Percentiles rank a stretch among this genome's conserved stretches.
Evolutionary conservation across 192 early-diverging fungal species (phyloP).

Genomic region (Gonapodya prolifera): DNA sequence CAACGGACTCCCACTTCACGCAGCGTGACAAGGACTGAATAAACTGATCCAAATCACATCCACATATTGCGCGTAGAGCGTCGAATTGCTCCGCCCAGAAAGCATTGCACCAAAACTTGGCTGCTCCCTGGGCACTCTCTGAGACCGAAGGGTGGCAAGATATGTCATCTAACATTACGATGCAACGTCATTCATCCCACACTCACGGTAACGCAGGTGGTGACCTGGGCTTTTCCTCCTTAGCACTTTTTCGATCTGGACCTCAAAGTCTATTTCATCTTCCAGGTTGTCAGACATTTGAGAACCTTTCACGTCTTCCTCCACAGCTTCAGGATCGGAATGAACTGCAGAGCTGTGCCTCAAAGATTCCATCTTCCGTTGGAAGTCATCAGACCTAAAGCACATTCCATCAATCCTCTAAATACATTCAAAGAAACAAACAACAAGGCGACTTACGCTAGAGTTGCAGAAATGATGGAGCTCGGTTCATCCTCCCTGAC

Average conservation of each 20-base stretch:
- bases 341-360: neutral
- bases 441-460: slow-evolving; percentile 31
- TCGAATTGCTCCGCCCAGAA: slow-evolving; percentile 92
- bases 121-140: neutral
- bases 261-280: neutral
- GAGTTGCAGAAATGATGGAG: slow-evolving; percentile 82
- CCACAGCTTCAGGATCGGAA: neutral
- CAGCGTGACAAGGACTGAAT: slow-evolving; percentile 81
- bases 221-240: neutral
- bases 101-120: slow-evolving; percentile 54
- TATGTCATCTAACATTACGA: no score
- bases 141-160: neutral
- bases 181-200: no score
- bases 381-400: neutral
- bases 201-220: neutral
- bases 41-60: slow-evolving; percentile 60
- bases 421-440: neutral
- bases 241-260: neutral
- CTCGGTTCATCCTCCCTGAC: slow-evolving; percentile 83
- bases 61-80: slow-evolving; percentile 68
- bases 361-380: neutral
- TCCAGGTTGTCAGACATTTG: neutral
- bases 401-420: no score
- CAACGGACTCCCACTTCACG: slow-evolving; percentile 63
- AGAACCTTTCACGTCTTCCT: neutral